These are phyloP conservation scores for Salvia sclarea DNA, from an alignment of 305 asterid species.

Conservation along the genomic window DNA sequence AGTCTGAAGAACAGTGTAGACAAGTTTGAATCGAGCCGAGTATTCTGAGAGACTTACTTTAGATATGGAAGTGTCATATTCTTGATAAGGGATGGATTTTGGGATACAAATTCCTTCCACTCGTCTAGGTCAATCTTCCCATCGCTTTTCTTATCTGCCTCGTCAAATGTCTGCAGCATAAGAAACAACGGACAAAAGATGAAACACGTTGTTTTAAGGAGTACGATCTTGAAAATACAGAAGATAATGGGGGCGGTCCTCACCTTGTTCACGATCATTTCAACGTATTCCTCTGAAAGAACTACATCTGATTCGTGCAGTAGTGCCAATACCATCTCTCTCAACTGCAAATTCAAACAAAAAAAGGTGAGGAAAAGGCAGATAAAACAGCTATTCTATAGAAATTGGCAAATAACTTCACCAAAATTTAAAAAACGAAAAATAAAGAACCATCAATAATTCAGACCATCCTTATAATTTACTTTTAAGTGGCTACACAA, in stretches of 20 bases:
- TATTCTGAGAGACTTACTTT: slow-evolving; percentile 40
- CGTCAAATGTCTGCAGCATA: slow-evolving; percentile 56
- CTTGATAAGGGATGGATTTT: slow-evolving; percentile 67
- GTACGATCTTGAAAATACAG: background rate
- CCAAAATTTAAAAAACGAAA: background rate
- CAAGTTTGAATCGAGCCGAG: background rate
- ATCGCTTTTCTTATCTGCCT: slow-evolving; percentile 73
- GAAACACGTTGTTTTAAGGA: slow-evolving; percentile 2
- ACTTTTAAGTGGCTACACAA: background rate
- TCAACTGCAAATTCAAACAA: slow-evolving; percentile 50
- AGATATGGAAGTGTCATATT: slow-evolving; percentile 83
- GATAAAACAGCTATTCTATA: too few relatives aligned
- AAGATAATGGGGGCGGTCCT: slow-evolving; percentile 8
- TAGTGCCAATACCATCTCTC: slow-evolving; percentile 88
- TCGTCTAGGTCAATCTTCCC: slow-evolving; percentile 75
- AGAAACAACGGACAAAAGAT: background rate
- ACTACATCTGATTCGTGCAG: slow-evolving; percentile 73
- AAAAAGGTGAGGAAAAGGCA: background rate
- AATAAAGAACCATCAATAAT: background rate
- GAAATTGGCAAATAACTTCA: background rate
- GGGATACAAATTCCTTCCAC: slow-evolving; percentile 70
- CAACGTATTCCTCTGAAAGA: slow-evolving; percentile 75
- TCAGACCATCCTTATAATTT: background rate
- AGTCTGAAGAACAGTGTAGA: background rate
- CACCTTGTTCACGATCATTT: slow-evolving; percentile 78